phyloP scores from a whole-genome alignment of 495 filamentous ascomycete species.

The Aspergillus taichungensis region DNA sequence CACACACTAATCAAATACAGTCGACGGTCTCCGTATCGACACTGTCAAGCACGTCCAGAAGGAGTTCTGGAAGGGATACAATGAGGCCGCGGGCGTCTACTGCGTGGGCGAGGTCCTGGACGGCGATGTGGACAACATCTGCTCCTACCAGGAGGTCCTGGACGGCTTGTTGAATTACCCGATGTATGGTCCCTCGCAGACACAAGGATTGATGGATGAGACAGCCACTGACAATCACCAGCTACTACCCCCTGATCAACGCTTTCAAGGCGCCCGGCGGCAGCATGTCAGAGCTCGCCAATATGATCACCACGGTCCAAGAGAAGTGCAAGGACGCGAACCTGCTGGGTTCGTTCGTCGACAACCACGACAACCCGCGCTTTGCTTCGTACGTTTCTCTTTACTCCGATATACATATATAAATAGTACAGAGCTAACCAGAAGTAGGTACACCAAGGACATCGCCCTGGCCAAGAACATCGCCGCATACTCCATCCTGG shows the following conservation, averaged over 20 bases:
- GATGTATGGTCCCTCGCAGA: conserved; percentile 14
- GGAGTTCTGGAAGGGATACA: conserved; percentile 59
- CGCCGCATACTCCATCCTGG: conserved; percentile 62
- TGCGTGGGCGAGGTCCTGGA: conserved; percentile 60
- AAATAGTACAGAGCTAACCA: not conserved
- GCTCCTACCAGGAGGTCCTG: conserved; percentile 52
- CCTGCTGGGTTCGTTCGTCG: conserved; percentile 63
- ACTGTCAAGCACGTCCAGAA: conserved; percentile 64
- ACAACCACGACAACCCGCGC: conserved; percentile 71
- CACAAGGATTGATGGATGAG: not conserved
- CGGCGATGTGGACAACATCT: conserved; percentile 51
- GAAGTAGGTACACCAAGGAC: conserved; percentile 39
- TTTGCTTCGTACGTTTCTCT: conserved; percentile 43
- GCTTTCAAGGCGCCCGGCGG: conserved; percentile 54
- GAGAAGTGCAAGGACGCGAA: conserved; percentile 49
- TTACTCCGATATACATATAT: not conserved
- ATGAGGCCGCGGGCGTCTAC: conserved; percentile 59
- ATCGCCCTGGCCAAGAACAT: conserved; percentile 54
- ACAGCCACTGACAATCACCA: conserved; percentile 1
- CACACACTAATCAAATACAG: conserved; percentile 11
- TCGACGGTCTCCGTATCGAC: conserved; percentile 75
- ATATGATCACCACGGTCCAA: conserved; percentile 50
- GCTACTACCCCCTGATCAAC: conserved; percentile 48
- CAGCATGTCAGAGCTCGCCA: conserved; percentile 49
- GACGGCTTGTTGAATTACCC: conserved; percentile 63